Evolutionary conservation across 2,329 filamentous ascomycete genomes (phyloP).

Genomic region (Penicillium sp.): DNA sequence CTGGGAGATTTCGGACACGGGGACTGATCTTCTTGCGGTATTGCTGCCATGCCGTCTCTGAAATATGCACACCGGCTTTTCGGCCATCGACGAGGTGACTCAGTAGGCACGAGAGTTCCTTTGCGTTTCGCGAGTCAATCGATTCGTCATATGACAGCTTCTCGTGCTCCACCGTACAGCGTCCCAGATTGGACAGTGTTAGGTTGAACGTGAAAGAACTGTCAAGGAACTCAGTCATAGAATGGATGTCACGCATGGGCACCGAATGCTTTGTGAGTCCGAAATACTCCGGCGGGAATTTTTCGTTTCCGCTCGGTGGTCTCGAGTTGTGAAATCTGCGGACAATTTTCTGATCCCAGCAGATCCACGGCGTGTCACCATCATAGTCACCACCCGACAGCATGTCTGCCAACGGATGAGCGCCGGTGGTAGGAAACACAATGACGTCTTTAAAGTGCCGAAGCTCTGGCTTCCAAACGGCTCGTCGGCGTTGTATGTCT

Average conservation of each 20-base stretch:
- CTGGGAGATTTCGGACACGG: constrained; percentile 35
- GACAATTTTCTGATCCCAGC: constrained; percentile 62
- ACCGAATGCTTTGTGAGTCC: constrained; percentile 53
- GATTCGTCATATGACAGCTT: constrained; percentile 59
- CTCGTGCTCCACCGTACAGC: constrained; percentile 57
- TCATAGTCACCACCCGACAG: constrained; percentile 70
- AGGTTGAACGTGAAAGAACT: constrained; percentile 55
- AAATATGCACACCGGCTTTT: constrained; percentile 51
- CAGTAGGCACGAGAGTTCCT: constrained; percentile 47
- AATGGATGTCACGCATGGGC: constrained; percentile 47
- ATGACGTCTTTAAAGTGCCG: constrained; percentile 62
- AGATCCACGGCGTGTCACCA: constrained; percentile 65
- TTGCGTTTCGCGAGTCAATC: constrained; percentile 39
- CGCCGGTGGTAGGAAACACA: constrained; percentile 60
- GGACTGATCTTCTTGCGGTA: constrained; percentile 42
- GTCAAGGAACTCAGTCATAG: constrained; percentile 46
- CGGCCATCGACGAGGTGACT: constrained; percentile 53
- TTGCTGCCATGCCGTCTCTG: constrained; percentile 43
- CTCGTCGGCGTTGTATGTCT: constrained; percentile 62
- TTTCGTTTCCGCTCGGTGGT: constrained; percentile 40
- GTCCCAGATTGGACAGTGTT: constrained; percentile 54
- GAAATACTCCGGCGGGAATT: constrained; percentile 48
- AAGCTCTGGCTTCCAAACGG: constrained; percentile 57
- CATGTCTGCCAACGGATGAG: constrained; percentile 60
- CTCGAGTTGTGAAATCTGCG: constrained; percentile 58